Conservation (phyloP, 768 basidiomycete species). For the Mycena sanguinolenta region DNA sequence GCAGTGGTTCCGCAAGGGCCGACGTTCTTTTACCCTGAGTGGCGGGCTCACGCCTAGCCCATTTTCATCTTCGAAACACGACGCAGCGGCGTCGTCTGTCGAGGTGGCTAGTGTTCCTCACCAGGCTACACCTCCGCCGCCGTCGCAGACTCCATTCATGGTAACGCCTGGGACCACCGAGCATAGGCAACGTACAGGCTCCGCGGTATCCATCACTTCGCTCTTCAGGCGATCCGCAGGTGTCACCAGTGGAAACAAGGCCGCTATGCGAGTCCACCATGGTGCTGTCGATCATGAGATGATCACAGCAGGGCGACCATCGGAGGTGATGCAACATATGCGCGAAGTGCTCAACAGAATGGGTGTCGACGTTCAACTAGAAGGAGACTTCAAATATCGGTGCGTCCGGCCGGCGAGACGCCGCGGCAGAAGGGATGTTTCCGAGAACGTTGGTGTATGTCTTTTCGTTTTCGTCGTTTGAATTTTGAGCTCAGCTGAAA, state of each 20-base stretch:
- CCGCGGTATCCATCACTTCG: conserved; percentile 35
- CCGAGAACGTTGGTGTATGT: conserved; percentile 22
- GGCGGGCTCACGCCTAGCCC: conserved; percentile 19
- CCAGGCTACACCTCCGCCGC: conserved; percentile 17
- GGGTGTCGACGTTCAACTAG: conserved; percentile 85
- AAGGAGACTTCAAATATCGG: conserved; percentile 86
- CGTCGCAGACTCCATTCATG: conserved; percentile 26
- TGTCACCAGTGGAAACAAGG: conserved; percentile 19
- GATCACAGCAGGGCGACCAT: conserved; percentile 81
- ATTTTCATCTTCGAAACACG: conserved; percentile 18
- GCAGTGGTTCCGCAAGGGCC: conserved; percentile 90
- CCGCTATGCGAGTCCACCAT: conserved; percentile 78
- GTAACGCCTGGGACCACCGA: conserved; percentile 31
- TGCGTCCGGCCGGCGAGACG: conserved; percentile 78
- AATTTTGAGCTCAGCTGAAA: not conserved
- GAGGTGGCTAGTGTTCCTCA: conserved; percentile 30
- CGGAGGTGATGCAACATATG: conserved; percentile 83
- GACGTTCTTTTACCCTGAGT: conserved; percentile 27
- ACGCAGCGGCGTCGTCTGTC: conserved; percentile 31
- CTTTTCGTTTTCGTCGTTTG: conserved; percentile 13
- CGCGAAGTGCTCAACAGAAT: conserved; percentile 77
- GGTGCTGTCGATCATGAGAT: conserved; percentile 91
- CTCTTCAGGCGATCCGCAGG: conserved; percentile 36
- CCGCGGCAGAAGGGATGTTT: conserved; percentile 44
- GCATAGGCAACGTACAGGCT: conserved; percentile 35